A percentile compares a stretch with the other conserved stretches of the same genome.
These are phyloP conservation scores for Taphrina populina DNA, from an alignment of 1,139 yeast genomes.

Conservation along the genomic window DNA sequence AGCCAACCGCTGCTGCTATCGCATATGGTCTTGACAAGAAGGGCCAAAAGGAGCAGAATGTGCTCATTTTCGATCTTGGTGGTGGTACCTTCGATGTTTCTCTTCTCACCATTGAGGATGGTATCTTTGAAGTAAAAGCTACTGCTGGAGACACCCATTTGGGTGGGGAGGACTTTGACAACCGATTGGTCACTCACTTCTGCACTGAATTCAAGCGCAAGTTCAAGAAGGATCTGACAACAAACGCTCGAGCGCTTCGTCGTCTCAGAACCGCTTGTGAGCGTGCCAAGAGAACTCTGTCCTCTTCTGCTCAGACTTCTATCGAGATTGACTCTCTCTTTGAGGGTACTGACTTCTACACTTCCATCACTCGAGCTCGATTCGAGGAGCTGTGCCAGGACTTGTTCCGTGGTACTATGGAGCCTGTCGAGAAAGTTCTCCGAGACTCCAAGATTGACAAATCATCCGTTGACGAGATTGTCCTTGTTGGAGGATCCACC, in stretches of 20 bases:
- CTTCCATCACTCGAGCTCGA: slow-evolving; percentile 98
- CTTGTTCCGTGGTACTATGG: slow-evolving; percentile 92
- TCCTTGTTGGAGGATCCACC: slow-evolving; percentile 99
- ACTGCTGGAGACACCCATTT: slow-evolving; percentile 99
- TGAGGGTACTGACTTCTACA: slow-evolving; percentile 96
- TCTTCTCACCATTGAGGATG: slow-evolving; percentile 92
- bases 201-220: slow-evolving; percentile 94
- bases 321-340: slow-evolving; percentile 94
- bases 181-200: slow-evolving; percentile 93
- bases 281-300: slow-evolving; percentile 98
- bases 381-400: slow-evolving; percentile 97
- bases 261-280: slow-evolving; percentile 99
- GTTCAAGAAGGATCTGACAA: slow-evolving; percentile 88
- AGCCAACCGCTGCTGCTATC: slow-evolving; percentile 96
- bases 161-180: slow-evolving; percentile 99
- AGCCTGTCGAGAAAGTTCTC: slow-evolving; percentile 97
- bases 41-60: slow-evolving; percentile 81
- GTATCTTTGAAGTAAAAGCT: slow-evolving; percentile 98
- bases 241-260: slow-evolving; percentile 93
- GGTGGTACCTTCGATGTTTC: slow-evolving; percentile 99
- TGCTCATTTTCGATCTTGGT: slow-evolving; percentile 92
- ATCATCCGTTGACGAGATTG: slow-evolving; percentile 90
- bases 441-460: slow-evolving; percentile 91
- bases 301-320: slow-evolving; percentile 94
- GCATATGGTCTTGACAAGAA: slow-evolving; percentile 96